Base-by-base conservation (phyloP, 305 asterid genomes). In the Andrographis paniculata region DNA sequence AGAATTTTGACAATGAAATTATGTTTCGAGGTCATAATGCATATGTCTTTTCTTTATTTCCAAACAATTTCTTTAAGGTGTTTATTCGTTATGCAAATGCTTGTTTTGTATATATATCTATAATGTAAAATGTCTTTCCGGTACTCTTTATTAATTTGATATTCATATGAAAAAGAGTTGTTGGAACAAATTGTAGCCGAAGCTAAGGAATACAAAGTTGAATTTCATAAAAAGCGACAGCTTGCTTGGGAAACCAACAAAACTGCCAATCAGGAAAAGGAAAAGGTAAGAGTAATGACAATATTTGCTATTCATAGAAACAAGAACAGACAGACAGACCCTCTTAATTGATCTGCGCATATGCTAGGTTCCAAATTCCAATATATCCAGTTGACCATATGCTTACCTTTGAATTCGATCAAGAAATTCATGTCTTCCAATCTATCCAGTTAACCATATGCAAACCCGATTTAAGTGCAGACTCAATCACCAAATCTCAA, bases 181-280 rank as follows among this genome's bases (percentile, higher is more conserved):
- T 37, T 79, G 70, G 64, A 59, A 66, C 76, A 69, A 63, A 82
- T 85, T 48, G 35, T 85, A 44, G 66, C 52, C 15, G 81, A 73
- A 69, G 95, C 94, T n/a, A 83, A 75, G 0, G 75, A 72, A 53
- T 85, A 65, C 73, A 85, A 74, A 68, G 67, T 61, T 49, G 91
- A 70, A 19, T 79, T 75, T 65, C 66, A 76, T 58, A 64, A 56
- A 67, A 82, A 85, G 91, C 59, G 76, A 64, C 72, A 64, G 69
- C 46, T 56, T 42, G 39, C 54, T 33, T 30, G 55, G 35, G 83
- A 74, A 63, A 52, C 73, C 62, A 82, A 75, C 66, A 77, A 22
- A 56, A 61, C 58, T 41, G 36, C 60, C 47, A 82, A 77, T 61
- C 65, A 86, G 44, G 83, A 85, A 30, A 69, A 58, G 67, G 95